Evolutionary conservation across 2,329 filamentous ascomycete genomes (phyloP), one percentile per base, ranked within the genome.

Genomic region (Neofusicoccum sp.): DNA sequence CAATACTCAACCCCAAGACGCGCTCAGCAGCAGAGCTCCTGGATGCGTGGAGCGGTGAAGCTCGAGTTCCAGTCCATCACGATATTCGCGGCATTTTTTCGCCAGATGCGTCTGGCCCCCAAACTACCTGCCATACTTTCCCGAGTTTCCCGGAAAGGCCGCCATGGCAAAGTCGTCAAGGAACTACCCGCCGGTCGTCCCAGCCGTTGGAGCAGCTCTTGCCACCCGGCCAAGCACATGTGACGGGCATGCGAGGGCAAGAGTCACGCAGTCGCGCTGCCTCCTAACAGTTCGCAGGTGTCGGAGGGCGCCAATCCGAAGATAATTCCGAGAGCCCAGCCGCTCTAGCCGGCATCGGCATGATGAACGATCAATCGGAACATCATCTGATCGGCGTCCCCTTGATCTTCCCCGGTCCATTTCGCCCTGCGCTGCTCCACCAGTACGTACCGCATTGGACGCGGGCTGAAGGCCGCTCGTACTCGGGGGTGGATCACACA

Each of bases 31-130:
- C n/a, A n/a, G n/a, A n/a, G n/a, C n/a, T n/a, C n/a, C n/a, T n/a
- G n/a, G n/a, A n/a, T n/a, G n/a, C n/a, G n/a, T n/a, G n/a, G 51
- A 56, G 51, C 51, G 51, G 51, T 56, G 51, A 43, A 53, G 47
- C 6, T 11, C 11, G 20, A 51, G 47, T 3, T 38, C n/a, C 47
- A 40, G 51, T 43, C 51, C n/a, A 56, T 56, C 51, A 56, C 28
- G 51, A 56, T 56, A 34, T 56, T 56, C 51, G 51, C 51, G 51
- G 51, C 51, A 56, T 56, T 56, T 54, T 56, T 43, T n/a, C n/a
- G n/a, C 34, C 38, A 33, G 38, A 26, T 56, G 51, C 36, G 36
- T 31, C 36, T 43, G 51, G 36, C 51, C 51, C 51, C 51, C 51
- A 56, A 33, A 28, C 4, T 24, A 31, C 16, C 31, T 49, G 47